Base-by-base conservation (phyloP, 805 yeast genomes). In the Maudiozyma pseudohumilis region DNA sequence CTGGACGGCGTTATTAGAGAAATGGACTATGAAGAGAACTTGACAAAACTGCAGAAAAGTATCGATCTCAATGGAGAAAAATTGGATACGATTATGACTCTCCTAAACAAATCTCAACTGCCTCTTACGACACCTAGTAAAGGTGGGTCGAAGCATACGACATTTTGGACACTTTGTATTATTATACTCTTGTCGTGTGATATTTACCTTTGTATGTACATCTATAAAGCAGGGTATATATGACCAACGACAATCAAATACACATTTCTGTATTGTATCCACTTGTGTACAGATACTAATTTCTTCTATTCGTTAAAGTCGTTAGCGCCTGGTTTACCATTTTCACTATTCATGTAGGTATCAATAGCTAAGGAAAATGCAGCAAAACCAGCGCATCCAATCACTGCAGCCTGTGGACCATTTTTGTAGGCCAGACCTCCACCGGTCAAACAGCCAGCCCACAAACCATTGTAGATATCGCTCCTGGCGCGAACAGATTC, bases 311-410 rank as follows among this genome's bases (percentile, higher is more conserved):
- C 72, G 52, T 87, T 94, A 61, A 87, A 92, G 63, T 89, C 97
- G 54, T 83, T 80, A 32, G 68, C 56, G 12, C 96, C 96, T 18
- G 97, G 96, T 35, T 73, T 72, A 4, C 78, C 77, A 55, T 79
- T 71, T 48, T 87, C 96, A 49, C 83, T 75, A 49, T 88, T 73
- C 80, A 88, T 70, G 52, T 87, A 88, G 46, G 82, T 57, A 56
- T 88, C 96, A 40, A 87, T 64, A 21, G 94, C 94, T 4, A 86
- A 77, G 39, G 94, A 80, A 59, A 89, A 89, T 7, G 94, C 95
- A 3, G 97, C 96, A 65, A 89, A 89, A 6, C 96, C 97, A 21
- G 94, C 96, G 68, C 97, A 89, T 1, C 98, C 98, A 40, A 87
- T 56, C 18, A 77, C 49, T 0, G 95, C 92, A 20, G 95, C 94